These are phyloP conservation scores for Saccharum officinarum DNA, from an alignment of 176 grass and related monocot genomes.

Conservation along the genomic window DNA sequence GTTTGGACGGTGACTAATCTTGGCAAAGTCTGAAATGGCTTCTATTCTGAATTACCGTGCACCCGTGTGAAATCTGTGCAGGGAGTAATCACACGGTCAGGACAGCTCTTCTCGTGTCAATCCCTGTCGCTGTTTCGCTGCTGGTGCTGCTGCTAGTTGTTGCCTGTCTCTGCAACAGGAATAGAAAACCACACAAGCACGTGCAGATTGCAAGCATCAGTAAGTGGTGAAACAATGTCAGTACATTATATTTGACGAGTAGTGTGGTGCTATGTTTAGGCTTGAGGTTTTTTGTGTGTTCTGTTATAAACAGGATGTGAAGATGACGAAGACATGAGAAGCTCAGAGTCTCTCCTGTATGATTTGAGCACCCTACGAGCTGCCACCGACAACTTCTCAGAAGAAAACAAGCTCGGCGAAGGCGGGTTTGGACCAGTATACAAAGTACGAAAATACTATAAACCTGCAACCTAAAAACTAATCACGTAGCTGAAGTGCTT, in stretches of 20 bases:
- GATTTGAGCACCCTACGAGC: slow-evolving; percentile 37
- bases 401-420: slow-evolving; percentile 60
- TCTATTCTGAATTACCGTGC: too few relatives aligned
- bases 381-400: slow-evolving; percentile 54
- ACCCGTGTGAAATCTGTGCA: neutral
- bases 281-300: too few relatives aligned
- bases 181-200: neutral
- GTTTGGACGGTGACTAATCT: too few relatives aligned
- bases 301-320: too few relatives aligned
- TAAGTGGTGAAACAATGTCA: neutral
- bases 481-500: neutral
- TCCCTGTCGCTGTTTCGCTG: neutral
- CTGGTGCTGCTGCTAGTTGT: slow-evolving; percentile 19
- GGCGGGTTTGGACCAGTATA: slow-evolving; percentile 61
- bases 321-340: neutral
- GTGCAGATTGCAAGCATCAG: neutral
- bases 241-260: too few relatives aligned
- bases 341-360: slow-evolving; percentile 21
- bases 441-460: slow-evolving; percentile 33
- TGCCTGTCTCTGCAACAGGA: slow-evolving; percentile 22
- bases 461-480: neutral
- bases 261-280: too few relatives aligned
- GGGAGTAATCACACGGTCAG: neutral
- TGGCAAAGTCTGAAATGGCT: too few relatives aligned
- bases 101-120: slow-evolving; percentile 27